Base-by-base conservation (phyloP, 140 eudicot species). In the Bidens hawaiensis region DNA sequence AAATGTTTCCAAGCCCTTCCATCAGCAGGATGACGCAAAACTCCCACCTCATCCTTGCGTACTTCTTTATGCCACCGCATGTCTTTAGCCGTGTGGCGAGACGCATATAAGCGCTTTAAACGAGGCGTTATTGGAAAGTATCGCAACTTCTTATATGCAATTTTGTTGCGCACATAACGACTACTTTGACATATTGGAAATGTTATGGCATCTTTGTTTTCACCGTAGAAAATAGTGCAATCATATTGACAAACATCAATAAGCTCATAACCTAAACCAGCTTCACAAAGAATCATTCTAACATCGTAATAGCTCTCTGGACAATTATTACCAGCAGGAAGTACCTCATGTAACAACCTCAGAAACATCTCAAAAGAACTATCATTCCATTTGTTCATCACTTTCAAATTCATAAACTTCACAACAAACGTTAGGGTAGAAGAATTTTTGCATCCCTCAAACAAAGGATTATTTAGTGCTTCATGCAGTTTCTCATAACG, bases 41-140 rank as follows among this genome's bases (percentile, higher is more conserved):
- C 23, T 24, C 60, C 40, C 2, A 2, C 12, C 17, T 53, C 60
- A 26, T 26, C 60, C 4, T 53, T 26, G 22, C 40, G 40, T 23
- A 53, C 15, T 53, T 53, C 60, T 53, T 53, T 26, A 53, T 53
- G 60, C 60, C 60, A 53, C 38, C 60, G 21, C 60, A 53, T 50
- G 30, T 50, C 57, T 50, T 50, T 50, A 18, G 57, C 15, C 11
- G 57, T 50, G 57, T 50, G 57, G n/a, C n/a, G n/a, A n/a, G n/a
- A n/a, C n/a, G n/a, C n/a, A n/a, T n/a, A n/a, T n/a, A n/a, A n/a
- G n/a, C n/a, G n/a, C n/a, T n/a, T n/a, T n/a, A 28, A 28, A 28
- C 2, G 2, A 28, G 33, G 33, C 3, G 33, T 28, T 28, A 28
- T 28, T 2, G 5, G 5, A 28, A 28, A 28, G 33, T 28, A 5